Evolutionary conservation across 2,329 filamentous ascomycete genomes (phyloP), one percentile per base, ranked within the genome.

Genomic region (Venturia pyrina): DNA sequence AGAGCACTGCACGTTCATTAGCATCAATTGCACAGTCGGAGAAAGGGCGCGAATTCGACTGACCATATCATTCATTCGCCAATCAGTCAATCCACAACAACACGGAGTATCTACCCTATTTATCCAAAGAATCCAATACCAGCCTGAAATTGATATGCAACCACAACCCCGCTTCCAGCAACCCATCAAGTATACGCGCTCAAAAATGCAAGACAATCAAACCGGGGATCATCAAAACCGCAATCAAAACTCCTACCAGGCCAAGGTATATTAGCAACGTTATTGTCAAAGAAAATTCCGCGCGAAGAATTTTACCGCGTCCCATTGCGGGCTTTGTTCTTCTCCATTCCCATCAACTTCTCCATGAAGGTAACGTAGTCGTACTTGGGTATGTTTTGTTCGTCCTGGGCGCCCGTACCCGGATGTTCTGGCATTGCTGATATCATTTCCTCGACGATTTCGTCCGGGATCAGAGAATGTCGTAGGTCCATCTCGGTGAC

Each of bases 291-390:
- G 15, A 53, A 37, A 24, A 59, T 7, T 13, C 37, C 53, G 32
- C 17, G 17, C 53, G 32, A 13, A 32, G 17, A 32, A 8, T 37
- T 56, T 59, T n/a, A 34, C 53, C 32, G 28, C 53, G 17, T 43
- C n/a, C 48, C 48, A 28, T 53, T 53, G 48, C 48, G 48, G 24
- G 21, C 40, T 19, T 62, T 41, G n/a, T 19, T 62, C 60, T 62
- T 34, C n/a, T 34, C 44, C 8, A 70, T 72, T 62, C 72, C 75
- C 73, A 81, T 76, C 69, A 79, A 81, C 65, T 88, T 89, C 77
- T 97, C 89, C 95, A 99, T 99, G 76, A 98, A 99, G 69, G 86
- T 88, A 70, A 98, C 92, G 79, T 99, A 99, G 78, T 99, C 95
- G 76, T 88, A 99, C 77, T 98, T 96, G 46, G 89, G 85, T 73